These are phyloP conservation scores for Fusarium newnesense DNA, from an alignment of 2,329 filamentous ascomycete species.

Conservation along the genomic window DNA sequence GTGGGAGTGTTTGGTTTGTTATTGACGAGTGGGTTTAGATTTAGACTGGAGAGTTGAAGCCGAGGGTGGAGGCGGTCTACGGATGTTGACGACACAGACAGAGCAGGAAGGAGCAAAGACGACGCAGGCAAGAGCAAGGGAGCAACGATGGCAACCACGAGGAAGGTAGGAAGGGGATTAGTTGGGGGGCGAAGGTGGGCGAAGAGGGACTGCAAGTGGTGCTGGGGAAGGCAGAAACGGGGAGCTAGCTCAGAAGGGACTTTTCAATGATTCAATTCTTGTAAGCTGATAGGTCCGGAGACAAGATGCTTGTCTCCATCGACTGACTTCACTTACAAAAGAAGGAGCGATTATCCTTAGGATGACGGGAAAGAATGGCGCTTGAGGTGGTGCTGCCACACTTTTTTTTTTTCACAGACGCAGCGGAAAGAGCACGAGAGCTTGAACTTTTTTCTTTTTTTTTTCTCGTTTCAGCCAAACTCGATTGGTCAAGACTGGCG, in stretches of 20 bases:
- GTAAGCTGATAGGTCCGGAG: constrained; percentile 39
- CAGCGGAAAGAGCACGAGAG: constrained; percentile 48
- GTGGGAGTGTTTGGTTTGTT: constrained; percentile 39
- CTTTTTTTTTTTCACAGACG: constrained; percentile 6
- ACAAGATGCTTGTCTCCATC: constrained; percentile 23
- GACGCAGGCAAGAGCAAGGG: constrained; percentile 31
- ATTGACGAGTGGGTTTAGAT: constrained; percentile 34
- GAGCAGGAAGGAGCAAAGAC: constrained; percentile 16
- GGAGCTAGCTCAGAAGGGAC: constrained; percentile 36
- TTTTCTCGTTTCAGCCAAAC: constrained; percentile 42
- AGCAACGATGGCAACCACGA: constrained; percentile 33
- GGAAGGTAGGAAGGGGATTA: constrained; percentile 36
- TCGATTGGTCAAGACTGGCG: constrained; percentile 49
- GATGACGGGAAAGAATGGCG: constrained; percentile 18
- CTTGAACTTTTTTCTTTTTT: constrained; percentile 49
- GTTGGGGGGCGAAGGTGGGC: constrained; percentile 38
- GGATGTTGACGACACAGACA: constrained; percentile 37
- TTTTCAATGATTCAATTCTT: constrained; percentile 40
- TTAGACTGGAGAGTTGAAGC: constrained; percentile 32
- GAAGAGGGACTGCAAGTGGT: constrained; percentile 23
- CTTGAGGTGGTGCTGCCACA: constrained; percentile 24
- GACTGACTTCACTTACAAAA: constrained; percentile 20
- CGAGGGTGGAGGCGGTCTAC: constrained; percentile 45
- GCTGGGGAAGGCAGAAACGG: constrained; percentile 36
- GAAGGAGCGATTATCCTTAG: constrained; percentile 24